Percentiles rank a stretch among this genome's conserved stretches.
Evolutionary conservation across 495 filamentous ascomycete species (phyloP).

Genomic region (Hapsidospora chrysogenum): DNA sequence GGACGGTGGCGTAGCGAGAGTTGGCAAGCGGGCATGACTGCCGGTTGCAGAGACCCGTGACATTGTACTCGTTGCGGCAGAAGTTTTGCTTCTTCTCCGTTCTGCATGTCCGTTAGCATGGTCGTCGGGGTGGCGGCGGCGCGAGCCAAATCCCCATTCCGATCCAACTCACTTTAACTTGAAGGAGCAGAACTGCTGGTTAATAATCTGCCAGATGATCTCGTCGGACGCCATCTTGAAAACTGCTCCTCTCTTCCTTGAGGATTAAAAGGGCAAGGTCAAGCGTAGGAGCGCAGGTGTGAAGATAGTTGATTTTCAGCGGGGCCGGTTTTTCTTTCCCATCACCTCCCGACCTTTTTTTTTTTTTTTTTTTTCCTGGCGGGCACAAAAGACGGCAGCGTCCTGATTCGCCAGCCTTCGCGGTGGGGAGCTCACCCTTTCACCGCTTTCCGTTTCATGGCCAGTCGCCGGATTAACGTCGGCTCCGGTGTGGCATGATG

Average conservation of each 20-base stretch:
- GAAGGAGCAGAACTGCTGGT: slow-evolving; percentile 91
- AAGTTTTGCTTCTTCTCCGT: slow-evolving; percentile 88
- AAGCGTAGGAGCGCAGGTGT: not conserved
- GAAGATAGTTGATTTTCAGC: not conserved
- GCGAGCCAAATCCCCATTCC: too few species aligned
- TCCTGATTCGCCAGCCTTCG: not conserved
- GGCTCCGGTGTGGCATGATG: not conserved
- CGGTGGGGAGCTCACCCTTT: too few species aligned
- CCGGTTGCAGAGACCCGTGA: slow-evolving; percentile 86
- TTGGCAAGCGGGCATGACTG: slow-evolving; percentile 94
- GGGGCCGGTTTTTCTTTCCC: not conserved
- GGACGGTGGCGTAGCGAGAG: slow-evolving; percentile 85
- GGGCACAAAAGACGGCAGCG: too few species aligned
- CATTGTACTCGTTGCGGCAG: slow-evolving; percentile 91
- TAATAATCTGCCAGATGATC: slow-evolving; percentile 93
- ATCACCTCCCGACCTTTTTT: not conserved
- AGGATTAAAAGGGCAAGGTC: not conserved
- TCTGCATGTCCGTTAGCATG: slow-evolving; percentile 21
- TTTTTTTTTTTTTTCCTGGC: too few species aligned
- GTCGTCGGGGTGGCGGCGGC: slow-evolving; percentile 1
- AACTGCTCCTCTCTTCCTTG: not conserved
- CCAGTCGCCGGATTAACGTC: not conserved
- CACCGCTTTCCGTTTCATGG: not conserved
- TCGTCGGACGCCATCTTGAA: slow-evolving; percentile 54
- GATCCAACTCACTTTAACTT: slow-evolving; percentile 77